Base-by-base conservation (phyloP, 2,329 filamentous ascomycete genomes). In the Paecilomyces sp. region DNA sequence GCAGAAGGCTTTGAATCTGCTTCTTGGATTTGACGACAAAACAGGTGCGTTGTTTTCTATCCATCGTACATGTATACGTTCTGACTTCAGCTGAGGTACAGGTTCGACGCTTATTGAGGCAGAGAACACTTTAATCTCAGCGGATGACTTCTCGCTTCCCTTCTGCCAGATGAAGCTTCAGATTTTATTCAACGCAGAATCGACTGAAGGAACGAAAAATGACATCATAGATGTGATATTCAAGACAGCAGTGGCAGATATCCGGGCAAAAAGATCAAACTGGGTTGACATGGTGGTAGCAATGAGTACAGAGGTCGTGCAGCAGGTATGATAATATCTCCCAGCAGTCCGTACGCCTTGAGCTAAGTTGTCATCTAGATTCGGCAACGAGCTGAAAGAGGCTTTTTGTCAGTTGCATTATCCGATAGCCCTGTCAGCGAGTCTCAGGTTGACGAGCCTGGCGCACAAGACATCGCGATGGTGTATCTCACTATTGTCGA, bases 91-190 rank as follows among this genome's bases (percentile, higher is more conserved):
- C 54, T 15, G 56, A 61, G 55, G 41, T 18, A n/a, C 57, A 9
- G 55, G 54, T 15, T 63, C 62, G 7, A 62, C 66, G 33, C 63
- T 74, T 13, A 65, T 65, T 7, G 69, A 75, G 52, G 70, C 74
- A 3, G 70, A 76, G 55, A 67, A 67, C 55, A 70, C 75, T 15
- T 68, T 77, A 36, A 63, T 66, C 13, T 70, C 71, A 62, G 72
- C 74, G 11, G 71, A 76, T 60, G 70, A 77, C 58, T 76, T 79
- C 60, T 79, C 77, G 9, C 68, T 79, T 28, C 74, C 76, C 4
- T 74, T 76, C 51, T 77, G 74, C 55, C 74, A 77, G 54, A 61
- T 78, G 60, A 77, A 78, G 59, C 66, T 78, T 11, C 74, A 76
- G 57, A 63, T 75, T n/a, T 63, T 76, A 15, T 76, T 77, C 61